Evolutionary conservation across 257 asterid species (phyloP), one percentile per base, ranked within the genome.

Genomic region (Nicotiana tomentosiformis): DNA sequence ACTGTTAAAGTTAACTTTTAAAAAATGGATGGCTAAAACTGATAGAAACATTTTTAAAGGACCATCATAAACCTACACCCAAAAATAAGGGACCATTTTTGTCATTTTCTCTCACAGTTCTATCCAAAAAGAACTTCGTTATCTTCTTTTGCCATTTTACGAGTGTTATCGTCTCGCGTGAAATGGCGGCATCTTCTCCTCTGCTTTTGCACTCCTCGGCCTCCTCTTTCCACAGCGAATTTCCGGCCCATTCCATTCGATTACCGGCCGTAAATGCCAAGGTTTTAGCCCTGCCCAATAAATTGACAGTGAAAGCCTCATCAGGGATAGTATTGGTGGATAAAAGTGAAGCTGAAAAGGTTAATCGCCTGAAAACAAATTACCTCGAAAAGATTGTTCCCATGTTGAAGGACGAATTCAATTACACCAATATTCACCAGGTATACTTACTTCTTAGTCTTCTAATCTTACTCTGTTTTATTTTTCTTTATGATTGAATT

Each of bases 341-440:
- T 66, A 96, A 94, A 86, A 83, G 91, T 82, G 98, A 96, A 8
- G 86, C 97, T 57, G 96, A 92, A 88, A 90, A 88, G 32, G 87
- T 87, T 69, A 78, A 88, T 82, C 93, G 97, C 49, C 96, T 96
- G 85, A 93, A 93, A 88, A 56, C 91, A 33, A 70, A 87, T 64
- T 94, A 96, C 91, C 81, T 94, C 39, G 93, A 96, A 23, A 94
- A 88, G 85, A 91, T 94, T 66, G 90, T 92, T 8, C 99, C 99
- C 1, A 3, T 89, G 83, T 97, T 96, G 81, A 94, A 88, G 37
- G 97, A 94, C 43, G 99, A 94, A 92, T 96, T 96, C 89, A 88
- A 81, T 20, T 96, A 96, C 90, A 81, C 91, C 66, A 96, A 93
- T 85, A 84, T 93, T 88, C 98, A 90, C 81, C 94, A 96, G 95